Base-by-base conservation (phyloP, 352 stramenopile genomes). In the Phytophthora fragariaefolia region DNA sequence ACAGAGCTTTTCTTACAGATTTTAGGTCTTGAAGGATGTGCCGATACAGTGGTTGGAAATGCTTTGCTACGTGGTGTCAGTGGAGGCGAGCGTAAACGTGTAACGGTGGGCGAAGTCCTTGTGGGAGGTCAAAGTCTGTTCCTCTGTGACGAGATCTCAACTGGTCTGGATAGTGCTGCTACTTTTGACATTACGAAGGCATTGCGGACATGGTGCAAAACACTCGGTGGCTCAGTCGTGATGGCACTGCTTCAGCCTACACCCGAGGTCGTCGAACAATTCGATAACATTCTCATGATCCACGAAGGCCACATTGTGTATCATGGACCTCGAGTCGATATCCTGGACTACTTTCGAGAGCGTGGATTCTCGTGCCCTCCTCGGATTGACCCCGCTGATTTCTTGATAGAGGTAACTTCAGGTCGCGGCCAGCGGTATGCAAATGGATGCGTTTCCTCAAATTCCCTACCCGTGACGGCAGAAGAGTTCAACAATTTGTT, bases 251-350 rank as follows among this genome's bases (percentile, higher is more conserved):
- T 79, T 23, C 77, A 86, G 46, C 77, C 77, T 3, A 79, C 83
- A 12, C 96, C 96, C 0, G 96, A 99, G 74, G 95, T 97, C 1
- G 93, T 98, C 13, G 89, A 92, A 46, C 73, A 97, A 26, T 99
- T 99, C 70, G 97, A 99, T 71, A 85, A 99, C 58, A 83, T 99
- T 12, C 78, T 98, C 26, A 82, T 99, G 64, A 61, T 99, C 24
- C 92, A 96, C 65, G 85, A 97, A 59, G 96, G 97, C 6, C 77
- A 91, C 50, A 68, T 99, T 50, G 85, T 99, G 18, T 99, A 98
- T 71, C 92, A 97, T 46, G 97, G 96, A 8, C 90, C 86, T 1
- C 56, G 83, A 10, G 83, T 67, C 2, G 77, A 90, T 48, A 89
- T 90, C 32, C 22, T 90, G 34, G 70, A 70, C 24, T 98, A 98